Evolutionary conservation across 2,329 filamentous ascomycete species (phyloP).

Genomic region (Ophiostoma sp.): DNA sequence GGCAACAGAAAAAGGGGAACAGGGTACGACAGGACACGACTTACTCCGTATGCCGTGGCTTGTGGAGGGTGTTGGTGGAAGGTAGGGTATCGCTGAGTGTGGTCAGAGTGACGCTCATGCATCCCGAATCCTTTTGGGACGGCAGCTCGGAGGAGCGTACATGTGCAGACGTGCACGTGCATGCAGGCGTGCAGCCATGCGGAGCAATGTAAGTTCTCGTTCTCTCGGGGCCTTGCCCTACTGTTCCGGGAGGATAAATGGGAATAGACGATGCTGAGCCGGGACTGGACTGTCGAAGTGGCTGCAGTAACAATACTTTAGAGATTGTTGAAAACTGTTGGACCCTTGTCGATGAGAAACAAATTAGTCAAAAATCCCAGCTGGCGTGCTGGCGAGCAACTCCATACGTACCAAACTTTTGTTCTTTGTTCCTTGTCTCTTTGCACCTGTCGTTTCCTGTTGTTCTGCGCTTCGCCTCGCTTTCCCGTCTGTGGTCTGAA

Average conservation of each 20-base stretch:
- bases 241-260: background rate
- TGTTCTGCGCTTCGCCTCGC: background rate
- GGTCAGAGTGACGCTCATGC: conserved; percentile 2
- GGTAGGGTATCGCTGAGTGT: background rate
- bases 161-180: conserved; percentile 15
- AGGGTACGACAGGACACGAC: background rate
- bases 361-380: background rate
- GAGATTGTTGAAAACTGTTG: background rate
- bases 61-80: background rate
- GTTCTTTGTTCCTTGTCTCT: too few relatives aligned
- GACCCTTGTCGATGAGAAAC: conserved; percentile 11
- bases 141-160: conserved; percentile 9
- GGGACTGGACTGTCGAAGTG: background rate
- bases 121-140: conserved; percentile 18
- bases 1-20: background rate
- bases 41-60: background rate
- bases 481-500: background rate
- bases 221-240: background rate
- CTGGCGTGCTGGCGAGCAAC: background rate
- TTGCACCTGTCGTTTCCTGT: background rate
- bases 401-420: background rate
- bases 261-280: background rate
- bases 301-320: background rate
- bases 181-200: background rate
- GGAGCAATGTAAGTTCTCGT: background rate